Evolutionary conservation across 257 asterid genomes (phyloP), one percentile per base, ranked within the genome.

Genomic region (Cordia subcordata): DNA sequence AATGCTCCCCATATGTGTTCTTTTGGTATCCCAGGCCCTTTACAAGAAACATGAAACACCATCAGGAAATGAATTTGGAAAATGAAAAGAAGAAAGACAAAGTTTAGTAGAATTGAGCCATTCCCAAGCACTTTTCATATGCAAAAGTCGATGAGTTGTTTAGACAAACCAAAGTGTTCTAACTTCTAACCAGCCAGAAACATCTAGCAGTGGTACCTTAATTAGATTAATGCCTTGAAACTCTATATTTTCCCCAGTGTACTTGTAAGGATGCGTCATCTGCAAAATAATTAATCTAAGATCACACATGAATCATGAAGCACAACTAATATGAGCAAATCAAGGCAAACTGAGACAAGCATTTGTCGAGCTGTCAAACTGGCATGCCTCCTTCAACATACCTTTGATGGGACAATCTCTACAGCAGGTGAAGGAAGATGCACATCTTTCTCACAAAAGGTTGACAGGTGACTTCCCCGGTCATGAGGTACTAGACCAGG

Each of bases 321-420:
- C 20, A 55, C 10, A 51, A 37, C 27, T 45, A 3, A 42, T 11
- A 42, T 10, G 35, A 27, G 35, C 35, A 6, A 27, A 27, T 27
- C 35, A 27, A 27, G 35, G 35, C 35, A 27, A 27, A 27, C 35
- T 20, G 12, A 16, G 47, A 40, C 17, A 57, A 19, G 23, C 8
- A 38, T 11, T 40, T 54, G 17, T 19, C 42, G 37, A 51, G 57
- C 45, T 11, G 21, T 11, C 27, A 21, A 44, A 42, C 11, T 12
- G 2, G 8, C 37, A 50, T 52, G 18, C 45, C 16, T 38, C 35
- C 8, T 53, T 0, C 14, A 52, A 52, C 56, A 18, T 42, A 68
- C 75, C 70, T 73, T 73, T 50, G 75, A 73, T 47, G 79, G 79
- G 40, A 73, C 66, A 63, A 73, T 68, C 65, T 73, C 79, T 22